These are phyloP conservation scores for Nadsonia starkeyi-henricii DNA, from an alignment of 1,139 yeast species.

Conservation along the genomic window DNA sequence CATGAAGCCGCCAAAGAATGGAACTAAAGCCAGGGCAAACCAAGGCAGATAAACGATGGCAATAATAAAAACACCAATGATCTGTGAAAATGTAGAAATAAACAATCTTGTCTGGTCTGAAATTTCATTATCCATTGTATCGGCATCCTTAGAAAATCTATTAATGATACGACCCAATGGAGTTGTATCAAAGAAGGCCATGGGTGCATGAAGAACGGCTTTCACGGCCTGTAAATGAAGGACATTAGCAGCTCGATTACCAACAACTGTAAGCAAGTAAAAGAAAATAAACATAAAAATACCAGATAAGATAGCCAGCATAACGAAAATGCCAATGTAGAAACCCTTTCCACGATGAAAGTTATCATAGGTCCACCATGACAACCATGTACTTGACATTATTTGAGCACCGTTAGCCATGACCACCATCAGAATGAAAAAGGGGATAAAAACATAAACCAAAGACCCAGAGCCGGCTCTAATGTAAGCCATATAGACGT, in stretches of 20 bases:
- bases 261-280: slow-evolving; percentile 34
- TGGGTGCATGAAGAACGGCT: slow-evolving; percentile 60
- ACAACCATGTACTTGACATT: slow-evolving; percentile 69
- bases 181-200: slow-evolving; percentile 53
- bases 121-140: slow-evolving; percentile 61
- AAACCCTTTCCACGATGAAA: slow-evolving; percentile 30
- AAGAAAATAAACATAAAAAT: slow-evolving; percentile 30
- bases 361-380: slow-evolving; percentile 52
- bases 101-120: slow-evolving; percentile 28
- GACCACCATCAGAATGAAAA: slow-evolving; percentile 26
- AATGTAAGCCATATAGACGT: slow-evolving; percentile 39
- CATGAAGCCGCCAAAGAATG: slow-evolving; percentile 33
- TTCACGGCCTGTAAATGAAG: slow-evolving; percentile 37
- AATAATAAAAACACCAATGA: slow-evolving; percentile 51
- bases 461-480: slow-evolving; percentile 42
- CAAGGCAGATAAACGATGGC: slow-evolving; percentile 65
- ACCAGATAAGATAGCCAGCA: slow-evolving; percentile 31
- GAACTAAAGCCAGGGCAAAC: slow-evolving; percentile 58
- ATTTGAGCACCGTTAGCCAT: slow-evolving; percentile 45
- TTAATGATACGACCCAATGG: slow-evolving; percentile 61
- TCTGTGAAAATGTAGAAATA: slow-evolving; percentile 36
- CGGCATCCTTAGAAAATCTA: slow-evolving; percentile 73
- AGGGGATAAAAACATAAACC: slow-evolving; percentile 29
- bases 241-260: slow-evolving; percentile 28
- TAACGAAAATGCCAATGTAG: slow-evolving; percentile 61